phyloP scores from a whole-genome alignment of 345 rosid genomes.

The Arabis alpina region DNA sequence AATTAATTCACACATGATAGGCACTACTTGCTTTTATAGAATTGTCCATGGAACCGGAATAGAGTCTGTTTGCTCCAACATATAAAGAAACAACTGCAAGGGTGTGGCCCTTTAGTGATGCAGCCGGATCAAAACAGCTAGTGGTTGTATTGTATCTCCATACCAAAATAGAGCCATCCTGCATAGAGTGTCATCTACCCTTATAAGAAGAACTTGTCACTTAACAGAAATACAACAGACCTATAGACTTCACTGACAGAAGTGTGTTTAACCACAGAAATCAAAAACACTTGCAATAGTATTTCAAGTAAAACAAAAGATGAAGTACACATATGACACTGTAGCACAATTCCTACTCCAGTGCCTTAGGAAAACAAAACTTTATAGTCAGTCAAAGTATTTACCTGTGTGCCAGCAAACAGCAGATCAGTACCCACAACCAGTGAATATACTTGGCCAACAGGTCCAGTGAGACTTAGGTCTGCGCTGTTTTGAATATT shows the following conservation, averaged over 20 bases:
- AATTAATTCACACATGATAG: conserved; percentile 12
- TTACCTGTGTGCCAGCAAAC: conserved; percentile 91
- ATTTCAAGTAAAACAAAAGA: neutral
- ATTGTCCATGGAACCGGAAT: conserved; percentile 96
- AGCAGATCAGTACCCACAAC: conserved; percentile 83
- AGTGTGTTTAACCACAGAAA: conserved; percentile 6
- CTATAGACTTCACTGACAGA: neutral
- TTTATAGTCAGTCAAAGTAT: conserved; percentile 23
- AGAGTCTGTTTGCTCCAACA: conserved; percentile 91
- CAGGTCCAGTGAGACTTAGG: conserved; percentile 82
- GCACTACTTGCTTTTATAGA: conserved; percentile 62
- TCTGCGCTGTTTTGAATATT: conserved; percentile 71
- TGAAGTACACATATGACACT: conserved; percentile 12
- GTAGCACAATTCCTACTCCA: too few relatives aligned
- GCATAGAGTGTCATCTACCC: conserved; percentile 33
- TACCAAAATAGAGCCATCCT: conserved; percentile 87
- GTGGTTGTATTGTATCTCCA: conserved; percentile 80
- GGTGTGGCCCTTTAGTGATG: conserved; percentile 71
- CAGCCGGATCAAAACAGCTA: conserved; percentile 86
- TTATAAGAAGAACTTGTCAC: conserved; percentile 12
- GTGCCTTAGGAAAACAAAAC: neutral
- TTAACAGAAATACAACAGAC: conserved; percentile 1
- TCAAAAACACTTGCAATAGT: conserved; percentile 13
- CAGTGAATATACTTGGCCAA: conserved; percentile 86
- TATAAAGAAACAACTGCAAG: conserved; percentile 78